Evolutionary conservation across 225 moss, liverwort and hornwort species (phyloP), one percentile per base, ranked within the genome.

Genomic region (Takakia lepidozioides): DNA sequence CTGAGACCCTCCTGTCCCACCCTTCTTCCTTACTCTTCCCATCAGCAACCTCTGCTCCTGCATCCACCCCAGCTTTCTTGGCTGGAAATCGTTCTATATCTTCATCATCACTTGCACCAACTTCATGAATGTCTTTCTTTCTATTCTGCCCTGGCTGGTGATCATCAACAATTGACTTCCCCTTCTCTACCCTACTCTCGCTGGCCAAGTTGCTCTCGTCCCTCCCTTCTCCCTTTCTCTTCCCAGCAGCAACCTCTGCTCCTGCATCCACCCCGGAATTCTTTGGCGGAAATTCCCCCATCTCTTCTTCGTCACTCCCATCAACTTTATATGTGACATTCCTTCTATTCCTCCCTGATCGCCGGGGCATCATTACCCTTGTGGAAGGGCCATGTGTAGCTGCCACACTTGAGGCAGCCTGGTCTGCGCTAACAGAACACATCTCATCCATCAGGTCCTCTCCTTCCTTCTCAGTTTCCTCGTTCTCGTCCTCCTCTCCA

Each of bases 251-350:
- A 38, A 51, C 2, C 17, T 25, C 37, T 2, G 9, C 48, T 56
- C 61, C 65, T 16, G 18, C 55, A 21, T 61, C 62, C 29, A 48
- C 10, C 49, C 58, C 61, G n/a, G 29, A 2, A 34, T 52, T 53
- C 66, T 71, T 83, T 14, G 55, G 15, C 16, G 18, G 43, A 10
- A 66, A 68, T 35, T 54, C 43, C 4, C 10, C 59, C 32, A 71
- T 72, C 46, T 76, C 25, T 26, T 80, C 62, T 15, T 68, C 75
- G 27, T 87, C 85, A 25, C 87, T 84, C 22, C 43, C 60, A 59
- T 66, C 71, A 0, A 62, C 64, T 70, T 51, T 80, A 48, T 78
- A 85, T 1, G 68, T 66, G 8, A 78, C 65, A 59, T 49, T 65
- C 46, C 67, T 83, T 62, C 70, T 83, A 3, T 58, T 40, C 19